phyloP scores from a whole-genome alignment of 257 asterid species.

The Nyctanthes arbortristis region DNA sequence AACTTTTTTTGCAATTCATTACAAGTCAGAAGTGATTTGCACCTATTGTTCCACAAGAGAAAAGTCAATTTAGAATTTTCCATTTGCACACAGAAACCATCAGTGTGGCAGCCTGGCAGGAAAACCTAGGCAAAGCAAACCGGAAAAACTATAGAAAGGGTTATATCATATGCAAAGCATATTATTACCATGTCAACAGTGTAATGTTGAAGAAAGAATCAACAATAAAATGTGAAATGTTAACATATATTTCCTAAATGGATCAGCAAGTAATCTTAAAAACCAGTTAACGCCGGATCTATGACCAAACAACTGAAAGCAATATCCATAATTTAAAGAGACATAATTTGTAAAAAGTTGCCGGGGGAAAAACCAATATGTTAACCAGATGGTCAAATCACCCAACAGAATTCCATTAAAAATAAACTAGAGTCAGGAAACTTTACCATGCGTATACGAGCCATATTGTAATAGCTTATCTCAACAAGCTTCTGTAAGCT shows the following conservation, averaged over 20 bases:
- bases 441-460: slow-evolving; percentile 97
- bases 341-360: background rate
- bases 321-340: slow-evolving; percentile 3
- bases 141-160: background rate
- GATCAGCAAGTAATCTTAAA: background rate
- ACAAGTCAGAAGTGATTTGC: background rate
- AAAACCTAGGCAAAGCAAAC: background rate
- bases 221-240: background rate
- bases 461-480: slow-evolving; percentile 97
- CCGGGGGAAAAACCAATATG: slow-evolving; percentile 3
- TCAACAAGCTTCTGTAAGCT: slow-evolving; percentile 99
- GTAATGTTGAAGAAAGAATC: background rate
- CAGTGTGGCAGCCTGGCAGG: background rate
- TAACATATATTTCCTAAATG: background rate
- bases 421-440: slow-evolving; percentile 9
- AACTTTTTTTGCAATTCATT: background rate
- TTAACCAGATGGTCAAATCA: background rate
- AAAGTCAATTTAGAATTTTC: background rate
- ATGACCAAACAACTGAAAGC: slow-evolving; percentile 22
- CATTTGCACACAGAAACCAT: background rate
- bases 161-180: background rate
- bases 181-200: background rate
- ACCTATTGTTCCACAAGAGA: background rate
- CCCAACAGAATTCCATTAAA: slow-evolving; percentile 19
- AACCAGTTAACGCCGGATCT: slow-evolving; percentile 1